Evolutionary conservation across 1,284 basidiomycete genomes (phyloP).

Genomic region (Pyrrhoderma lamaoense): DNA sequence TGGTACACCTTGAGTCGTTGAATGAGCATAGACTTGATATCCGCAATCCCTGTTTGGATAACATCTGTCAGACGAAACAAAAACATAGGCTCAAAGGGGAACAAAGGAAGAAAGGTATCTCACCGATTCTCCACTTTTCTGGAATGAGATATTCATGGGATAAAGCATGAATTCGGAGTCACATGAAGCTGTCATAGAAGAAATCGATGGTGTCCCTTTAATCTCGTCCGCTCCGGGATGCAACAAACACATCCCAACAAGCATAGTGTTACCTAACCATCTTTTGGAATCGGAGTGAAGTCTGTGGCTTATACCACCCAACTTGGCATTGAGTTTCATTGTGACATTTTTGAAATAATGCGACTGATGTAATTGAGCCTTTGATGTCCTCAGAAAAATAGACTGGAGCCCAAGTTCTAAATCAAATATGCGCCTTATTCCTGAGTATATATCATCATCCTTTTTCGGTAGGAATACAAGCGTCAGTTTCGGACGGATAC

Average conservation of each 20-base stretch:
- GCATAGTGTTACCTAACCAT: constrained; percentile 70
- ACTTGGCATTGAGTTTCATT: constrained; percentile 68
- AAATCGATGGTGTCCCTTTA: constrained; percentile 5
- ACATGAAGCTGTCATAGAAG: constrained; percentile 2
- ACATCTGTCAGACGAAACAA: constrained; percentile 41
- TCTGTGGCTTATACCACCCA: constrained; percentile 69
- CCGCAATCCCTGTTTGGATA: no score
- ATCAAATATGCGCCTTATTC: constrained; percentile 37
- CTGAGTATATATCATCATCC: constrained; percentile 16
- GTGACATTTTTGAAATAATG: constrained; percentile 43
- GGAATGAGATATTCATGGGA: constrained; percentile 2
- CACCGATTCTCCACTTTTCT: constrained; percentile 33
- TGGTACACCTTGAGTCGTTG: constrained; percentile 56
- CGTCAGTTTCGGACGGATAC: constrained; percentile 3
- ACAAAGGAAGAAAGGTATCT: constrained; percentile 12
- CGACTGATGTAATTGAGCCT: no score
- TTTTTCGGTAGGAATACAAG: constrained; percentile 14
- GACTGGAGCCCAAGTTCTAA: constrained; percentile 34
- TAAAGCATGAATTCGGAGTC: constrained; percentile 5
- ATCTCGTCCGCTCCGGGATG: no score
- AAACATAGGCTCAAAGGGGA: background rate
- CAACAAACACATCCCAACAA: constrained; percentile 29
- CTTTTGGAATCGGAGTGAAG: constrained; percentile 46
- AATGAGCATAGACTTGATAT: constrained; percentile 56
- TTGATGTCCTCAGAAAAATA: constrained; percentile 22